A percentile compares a stretch with the other conserved stretches of the same genome.
Evolutionary conservation across 352 stramenopile species (phyloP).

Genomic region (Phytophthora fragariae): DNA sequence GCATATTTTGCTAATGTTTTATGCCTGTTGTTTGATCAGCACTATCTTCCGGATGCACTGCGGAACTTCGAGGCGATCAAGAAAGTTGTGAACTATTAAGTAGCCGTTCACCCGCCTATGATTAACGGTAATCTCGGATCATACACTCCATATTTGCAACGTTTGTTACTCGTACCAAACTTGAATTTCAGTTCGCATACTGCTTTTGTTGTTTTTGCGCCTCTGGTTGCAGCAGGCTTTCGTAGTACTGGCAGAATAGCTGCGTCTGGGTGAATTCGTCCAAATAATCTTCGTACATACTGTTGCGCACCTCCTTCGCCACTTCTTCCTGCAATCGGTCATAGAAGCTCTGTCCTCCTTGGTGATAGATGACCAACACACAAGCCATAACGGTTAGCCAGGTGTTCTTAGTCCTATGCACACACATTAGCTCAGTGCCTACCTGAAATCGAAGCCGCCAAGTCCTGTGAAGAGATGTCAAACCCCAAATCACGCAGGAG

Average conservation of each 20-base stretch:
- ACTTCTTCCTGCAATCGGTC: slow-evolving; percentile 83
- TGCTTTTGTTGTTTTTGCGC: slow-evolving; percentile 30
- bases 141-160: slow-evolving; percentile 12
- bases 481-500: slow-evolving; percentile 76
- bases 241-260: slow-evolving; percentile 89
- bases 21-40: slow-evolving; percentile 33
- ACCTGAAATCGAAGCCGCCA: slow-evolving; percentile 58
- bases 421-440: not conserved
- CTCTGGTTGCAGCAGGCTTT: slow-evolving; percentile 66
- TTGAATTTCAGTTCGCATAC: not conserved
- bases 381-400: not conserved
- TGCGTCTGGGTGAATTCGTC: slow-evolving; percentile 89
- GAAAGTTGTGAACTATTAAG: slow-evolving; percentile 89
- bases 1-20: slow-evolving; percentile 7
- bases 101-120: slow-evolving; percentile 1
- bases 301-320: slow-evolving; percentile 71
- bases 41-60: slow-evolving; percentile 94
- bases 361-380: not conserved
- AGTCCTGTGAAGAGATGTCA: slow-evolving; percentile 68
- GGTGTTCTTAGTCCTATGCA: not conserved
- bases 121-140: slow-evolving; percentile 16
- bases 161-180: slow-evolving; percentile 1
- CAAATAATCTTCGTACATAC: slow-evolving; percentile 73
- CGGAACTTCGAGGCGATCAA: slow-evolving; percentile 97
- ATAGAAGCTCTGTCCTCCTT: slow-evolving; percentile 67